Evolutionary conservation across 2,329 filamentous ascomycete genomes (phyloP), one percentile per base, ranked within the genome.

Genomic region (Trichoderma afroharzianum): DNA sequence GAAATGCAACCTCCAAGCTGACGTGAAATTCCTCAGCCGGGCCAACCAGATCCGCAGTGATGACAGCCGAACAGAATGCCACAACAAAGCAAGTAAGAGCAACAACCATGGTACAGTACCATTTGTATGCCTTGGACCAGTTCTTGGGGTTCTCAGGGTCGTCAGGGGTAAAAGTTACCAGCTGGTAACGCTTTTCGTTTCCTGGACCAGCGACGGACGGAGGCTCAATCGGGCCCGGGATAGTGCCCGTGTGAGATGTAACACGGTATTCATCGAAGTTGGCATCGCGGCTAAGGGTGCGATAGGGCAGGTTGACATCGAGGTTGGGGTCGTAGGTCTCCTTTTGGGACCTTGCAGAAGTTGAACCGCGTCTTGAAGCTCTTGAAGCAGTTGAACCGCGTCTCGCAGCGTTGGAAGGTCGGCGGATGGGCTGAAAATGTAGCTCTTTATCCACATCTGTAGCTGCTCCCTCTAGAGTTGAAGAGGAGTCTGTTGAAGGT

Each of bases 31-130:
- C 85, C 18, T 88, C 77, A 1, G 84, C 79, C 0, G 93, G 89
- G 1, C 90, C 92, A 3, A 78, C 82, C 4, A 97, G 84, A 78
- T 94, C 92, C 12, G 93, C 89, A 0, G 94, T 97, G 78, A 97
- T 90, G 74, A 97, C 91, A 66, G 90, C 89, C 63, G 91, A 93
- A 28, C 85, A 84, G 71, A 93, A 89, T 0, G 91, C 90, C 58
- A 93, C 91, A 53, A 92, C 90, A 78, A 94, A 93, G 77, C 91
- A 93, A 2, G 91, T 93, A 26, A 88, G 74, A 1, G 94, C 92
- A 0, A 97, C 93, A 18, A 93, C 89, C 91, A 97, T 94, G 28
- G 94, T 97, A 78, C 89, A 91, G 77, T 91, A 93, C 93, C 93
- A 95, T 81, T 95, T 96, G 80, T 84, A 91, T 1, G 82, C 83